Conservation (phyloP, 1,139 yeast genomes). For the Petasospora rhodanensis region DNA sequence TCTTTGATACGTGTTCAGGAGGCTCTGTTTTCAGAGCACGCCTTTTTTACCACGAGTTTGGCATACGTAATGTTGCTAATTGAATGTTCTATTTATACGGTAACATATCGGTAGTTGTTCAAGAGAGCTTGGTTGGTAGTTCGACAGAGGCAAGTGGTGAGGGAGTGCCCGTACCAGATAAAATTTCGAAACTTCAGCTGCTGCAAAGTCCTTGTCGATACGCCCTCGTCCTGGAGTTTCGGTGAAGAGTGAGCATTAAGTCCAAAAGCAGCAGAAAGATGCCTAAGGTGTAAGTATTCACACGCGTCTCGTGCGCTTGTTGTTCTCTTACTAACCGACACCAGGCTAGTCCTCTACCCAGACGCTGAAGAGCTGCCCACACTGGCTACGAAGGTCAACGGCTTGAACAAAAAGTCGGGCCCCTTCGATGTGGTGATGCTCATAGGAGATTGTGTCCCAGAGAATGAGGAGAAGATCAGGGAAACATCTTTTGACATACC, state of each 20-base stretch:
- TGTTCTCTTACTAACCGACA: slow-evolving; percentile 2
- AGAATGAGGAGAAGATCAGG: slow-evolving; percentile 5
- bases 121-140: too few relatives aligned
- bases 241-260: too few relatives aligned
- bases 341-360: slow-evolving; percentile 20
- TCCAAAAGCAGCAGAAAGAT: slow-evolving; percentile 1
- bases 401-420: slow-evolving; percentile 52
- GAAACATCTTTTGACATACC: slow-evolving; percentile 29
- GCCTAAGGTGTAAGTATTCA: slow-evolving; percentile 15
- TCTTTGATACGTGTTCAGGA: slow-evolving; percentile 1
- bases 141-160: too few relatives aligned
- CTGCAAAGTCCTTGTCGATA: not conserved
- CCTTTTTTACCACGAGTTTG: slow-evolving; percentile 7
- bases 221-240: not conserved
- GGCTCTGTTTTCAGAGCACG: slow-evolving; percentile 4
- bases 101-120: too few relatives aligned
- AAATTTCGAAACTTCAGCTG: too few relatives aligned
- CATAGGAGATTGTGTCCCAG: slow-evolving; percentile 43
- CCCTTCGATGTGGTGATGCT: slow-evolving; percentile 57
- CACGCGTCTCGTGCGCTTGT: not conserved
- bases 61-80: too few relatives aligned
- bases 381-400: slow-evolving; percentile 38
- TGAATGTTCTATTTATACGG: too few relatives aligned
- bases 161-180: too few relatives aligned
- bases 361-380: slow-evolving; percentile 13